These are phyloP conservation scores for Eremochloa ophiuroides DNA, from an alignment of 176 grass and related monocot genomes.

Conservation along the genomic window DNA sequence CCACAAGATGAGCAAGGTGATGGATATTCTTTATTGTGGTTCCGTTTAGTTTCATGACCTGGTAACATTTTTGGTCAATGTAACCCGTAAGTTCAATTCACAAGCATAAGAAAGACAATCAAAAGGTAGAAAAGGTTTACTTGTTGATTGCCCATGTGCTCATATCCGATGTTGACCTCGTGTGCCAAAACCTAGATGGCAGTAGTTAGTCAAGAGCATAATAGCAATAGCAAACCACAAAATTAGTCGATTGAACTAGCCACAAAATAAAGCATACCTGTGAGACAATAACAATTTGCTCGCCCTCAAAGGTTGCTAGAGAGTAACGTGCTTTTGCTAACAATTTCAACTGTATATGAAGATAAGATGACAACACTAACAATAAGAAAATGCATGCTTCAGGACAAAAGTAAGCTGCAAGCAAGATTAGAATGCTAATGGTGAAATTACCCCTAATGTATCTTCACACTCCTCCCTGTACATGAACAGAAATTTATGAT, in stretches of 20 bases:
- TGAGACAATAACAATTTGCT: conserved; percentile 95
- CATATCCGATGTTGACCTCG: conserved; percentile 88
- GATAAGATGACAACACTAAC: conserved; percentile 7
- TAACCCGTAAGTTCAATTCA: conserved; percentile 13
- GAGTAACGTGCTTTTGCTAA: conserved; percentile 93
- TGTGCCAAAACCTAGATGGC: conserved; percentile 63
- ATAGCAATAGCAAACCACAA: not conserved
- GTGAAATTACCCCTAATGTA: conserved; percentile 78
- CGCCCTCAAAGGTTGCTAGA: conserved; percentile 74
- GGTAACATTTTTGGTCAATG: conserved; percentile 26
- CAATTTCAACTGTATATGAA: conserved; percentile 67
- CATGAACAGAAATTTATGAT: conserved; percentile 28
- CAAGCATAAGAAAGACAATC: conserved; percentile 22
- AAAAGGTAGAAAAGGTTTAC: conserved; percentile 42
- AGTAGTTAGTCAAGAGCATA: not conserved
- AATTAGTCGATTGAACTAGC: not conserved
- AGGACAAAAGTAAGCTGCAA: conserved; percentile 21
- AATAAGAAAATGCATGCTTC: conserved; percentile 9
- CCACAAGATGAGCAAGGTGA: conserved; percentile 89
- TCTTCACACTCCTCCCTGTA: conserved; percentile 91
- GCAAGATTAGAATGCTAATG: conserved; percentile 17
- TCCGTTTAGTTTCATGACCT: conserved; percentile 89
- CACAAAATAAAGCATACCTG: conserved; percentile 47
- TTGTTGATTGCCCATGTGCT: conserved; percentile 91
- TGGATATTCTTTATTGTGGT: conserved; percentile 85